These are phyloP conservation scores for Furcasterigmium furcatum DNA, from an alignment of 2,329 filamentous ascomycete species.

Conservation along the genomic window DNA sequence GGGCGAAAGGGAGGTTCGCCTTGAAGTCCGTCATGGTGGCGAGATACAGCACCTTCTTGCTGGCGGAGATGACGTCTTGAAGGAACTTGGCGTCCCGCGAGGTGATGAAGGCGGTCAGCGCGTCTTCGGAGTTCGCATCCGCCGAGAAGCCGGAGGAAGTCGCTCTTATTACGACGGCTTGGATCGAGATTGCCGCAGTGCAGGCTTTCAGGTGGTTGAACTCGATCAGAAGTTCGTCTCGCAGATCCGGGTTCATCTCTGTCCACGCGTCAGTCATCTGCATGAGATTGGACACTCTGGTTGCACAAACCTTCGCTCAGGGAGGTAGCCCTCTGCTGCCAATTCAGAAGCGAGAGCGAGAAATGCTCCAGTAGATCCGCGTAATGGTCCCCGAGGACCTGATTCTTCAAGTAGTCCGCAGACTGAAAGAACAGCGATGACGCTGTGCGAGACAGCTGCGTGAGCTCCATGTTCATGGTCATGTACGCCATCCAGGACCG, in stretches of 20 bases:
- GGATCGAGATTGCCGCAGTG: constrained; percentile 14
- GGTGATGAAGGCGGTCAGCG: constrained; percentile 11
- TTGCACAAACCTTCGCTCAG: constrained; percentile 1
- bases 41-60: constrained; percentile 10
- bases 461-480: constrained; percentile 13
- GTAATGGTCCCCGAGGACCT: constrained; percentile 14
- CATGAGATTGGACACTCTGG: background rate
- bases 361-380: constrained; percentile 15
- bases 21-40: constrained; percentile 12
- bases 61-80: constrained; percentile 15
- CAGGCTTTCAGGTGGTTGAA: constrained; percentile 17
- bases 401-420: constrained; percentile 9
- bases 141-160: constrained; percentile 5
- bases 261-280: background rate
- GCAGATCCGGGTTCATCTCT: constrained; percentile 7
- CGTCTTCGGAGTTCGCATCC: constrained; percentile 6
- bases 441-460: constrained; percentile 12
- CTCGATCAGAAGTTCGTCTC: constrained; percentile 11
- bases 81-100: constrained; percentile 13
- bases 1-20: constrained; percentile 11
- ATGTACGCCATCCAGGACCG: constrained; percentile 11
- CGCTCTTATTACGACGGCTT: constrained; percentile 15
- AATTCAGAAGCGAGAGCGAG: constrained; percentile 7
- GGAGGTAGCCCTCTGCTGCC: constrained; percentile 9
- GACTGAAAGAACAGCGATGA: constrained; percentile 18